Evolutionary conservation across 2,329 filamentous ascomycete species (phyloP), one percentile per base, ranked within the genome.

Genomic region (Fusarium continuum): DNA sequence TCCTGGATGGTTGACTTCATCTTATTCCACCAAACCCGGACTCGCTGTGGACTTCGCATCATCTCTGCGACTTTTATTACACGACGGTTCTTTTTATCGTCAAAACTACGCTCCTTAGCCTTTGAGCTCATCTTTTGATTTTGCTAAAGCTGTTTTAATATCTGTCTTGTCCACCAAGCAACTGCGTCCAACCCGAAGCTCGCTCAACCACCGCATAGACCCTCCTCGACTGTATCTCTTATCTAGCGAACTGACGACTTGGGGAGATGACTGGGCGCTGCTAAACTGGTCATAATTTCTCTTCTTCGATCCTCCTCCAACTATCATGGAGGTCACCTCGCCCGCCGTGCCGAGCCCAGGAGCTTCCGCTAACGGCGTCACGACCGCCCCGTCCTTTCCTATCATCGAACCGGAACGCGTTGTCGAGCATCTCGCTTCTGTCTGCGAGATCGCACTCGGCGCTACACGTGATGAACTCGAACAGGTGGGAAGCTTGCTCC

Each of bases 401-500:
- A 79, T 82, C 61, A 79, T 91, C 73, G 90, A 93, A 71, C 86
- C 90, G n/a, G 81, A 79, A 64, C 79, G 85, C 67, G 83, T 93
- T 46, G 82, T 93, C 65, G 88, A 93, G 56, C 88, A 94, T 76
- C 81, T 94, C 60, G 83, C 84, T 32, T 83, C 87, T 57, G 85
- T 93, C 55, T 85, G 92, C 67, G 84, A 88, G 75, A 85, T 91
- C 55, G 90, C 90, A 64, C 84, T 94, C 41, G 91, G 91, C 66
- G 90, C 91, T 69, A 86, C 86, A 54, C 87, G 88, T 73, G 83
- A 87, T 62, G 94, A 99, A 73, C 86, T 99, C 50, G 88, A 94
- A 75, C 85, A 86, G 64, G 81, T 88, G 14, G 93, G 91, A 62
- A 97, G 92, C 80, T 82, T 99, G 77, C 83, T 99, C 61, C 92